Evolutionary conservation across 768 basidiomycete species (phyloP).

Genomic region (Tephrocybe sp.): DNA sequence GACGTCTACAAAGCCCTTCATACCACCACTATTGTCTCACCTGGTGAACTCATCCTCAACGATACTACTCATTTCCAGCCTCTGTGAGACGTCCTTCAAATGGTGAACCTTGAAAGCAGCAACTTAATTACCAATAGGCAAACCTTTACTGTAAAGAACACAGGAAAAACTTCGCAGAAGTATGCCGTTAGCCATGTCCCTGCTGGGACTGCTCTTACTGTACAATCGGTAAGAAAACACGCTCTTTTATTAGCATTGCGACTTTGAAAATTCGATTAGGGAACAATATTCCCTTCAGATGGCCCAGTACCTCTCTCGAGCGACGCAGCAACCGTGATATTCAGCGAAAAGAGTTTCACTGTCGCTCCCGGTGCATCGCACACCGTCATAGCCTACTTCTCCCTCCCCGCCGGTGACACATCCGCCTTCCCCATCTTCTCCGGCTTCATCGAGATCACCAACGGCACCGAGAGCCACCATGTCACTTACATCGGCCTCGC

Average conservation of each 20-base stretch:
- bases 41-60: conserved; percentile 60
- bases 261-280: conserved; percentile 23
- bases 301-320: conserved; percentile 54
- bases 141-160: conserved; percentile 53
- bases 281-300: conserved; percentile 37
- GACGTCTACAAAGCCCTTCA: conserved; percentile 60
- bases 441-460: conserved; percentile 53
- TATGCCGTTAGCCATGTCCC: conserved; percentile 54
- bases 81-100: conserved; percentile 30
- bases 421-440: conserved; percentile 57
- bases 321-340: conserved; percentile 42
- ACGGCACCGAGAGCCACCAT: conserved; percentile 34
- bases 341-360: conserved; percentile 44
- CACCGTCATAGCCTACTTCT: conserved; percentile 44
- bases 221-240: conserved; percentile 33
- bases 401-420: conserved; percentile 32
- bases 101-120: conserved; percentile 8
- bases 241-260: not conserved
- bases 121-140: conserved; percentile 32
- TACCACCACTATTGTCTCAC: conserved; percentile 50
- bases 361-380: conserved; percentile 43
- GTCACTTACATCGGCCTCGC: conserved; percentile 48
- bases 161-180: conserved; percentile 36
- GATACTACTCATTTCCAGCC: conserved; percentile 58
- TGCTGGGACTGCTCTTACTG: conserved; percentile 55